Percentiles rank a stretch among this genome's conserved stretches.
Conservation (phyloP, 495 filamentous ascomycete genomes). For the Neurospora sp. region DNA sequence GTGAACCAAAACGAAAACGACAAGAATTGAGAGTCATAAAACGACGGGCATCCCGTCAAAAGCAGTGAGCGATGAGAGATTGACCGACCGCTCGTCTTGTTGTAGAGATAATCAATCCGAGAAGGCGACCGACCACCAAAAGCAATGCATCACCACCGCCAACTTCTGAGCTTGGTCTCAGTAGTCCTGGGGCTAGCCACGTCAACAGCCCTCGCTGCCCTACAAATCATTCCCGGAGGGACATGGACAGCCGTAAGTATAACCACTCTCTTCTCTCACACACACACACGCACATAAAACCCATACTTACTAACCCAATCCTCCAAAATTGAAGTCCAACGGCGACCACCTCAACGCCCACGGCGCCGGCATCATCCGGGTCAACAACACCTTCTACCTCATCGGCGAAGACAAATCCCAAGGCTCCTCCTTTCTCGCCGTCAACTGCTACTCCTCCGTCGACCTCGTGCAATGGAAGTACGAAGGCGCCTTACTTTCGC, state of each 20-base stretch:
- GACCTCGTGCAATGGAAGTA: conserved; percentile 56
- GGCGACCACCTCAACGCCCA: conserved; percentile 54
- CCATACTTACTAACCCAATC: background rate
- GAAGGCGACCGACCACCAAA: background rate
- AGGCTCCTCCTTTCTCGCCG: conserved; percentile 47
- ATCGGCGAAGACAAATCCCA: conserved; percentile 57
- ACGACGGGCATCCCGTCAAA: background rate
- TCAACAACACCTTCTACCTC: conserved; percentile 47
- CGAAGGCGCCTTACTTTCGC: conserved; percentile 44
- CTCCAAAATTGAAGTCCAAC: conserved; percentile 22
- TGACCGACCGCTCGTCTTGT: background rate
- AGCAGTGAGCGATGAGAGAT: background rate
- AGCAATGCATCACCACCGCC: background rate
- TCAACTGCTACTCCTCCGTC: conserved; percentile 47
- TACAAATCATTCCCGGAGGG: conserved; percentile 39
- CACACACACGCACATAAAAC: background rate
- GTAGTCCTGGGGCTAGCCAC: background rate
- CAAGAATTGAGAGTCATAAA: background rate
- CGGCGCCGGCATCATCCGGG: conserved; percentile 44
- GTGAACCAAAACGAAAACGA: background rate
- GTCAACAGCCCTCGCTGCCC: background rate
- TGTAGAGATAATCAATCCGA: background rate
- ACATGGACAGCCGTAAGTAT: conserved; percentile 36
- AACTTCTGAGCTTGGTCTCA: background rate
- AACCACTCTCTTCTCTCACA: background rate